A percentile compares a stretch with the other conserved stretches of the same genome.
phyloP scores from a whole-genome alignment of 1,139 yeast genomes.

The Pichia sp. region DNA sequence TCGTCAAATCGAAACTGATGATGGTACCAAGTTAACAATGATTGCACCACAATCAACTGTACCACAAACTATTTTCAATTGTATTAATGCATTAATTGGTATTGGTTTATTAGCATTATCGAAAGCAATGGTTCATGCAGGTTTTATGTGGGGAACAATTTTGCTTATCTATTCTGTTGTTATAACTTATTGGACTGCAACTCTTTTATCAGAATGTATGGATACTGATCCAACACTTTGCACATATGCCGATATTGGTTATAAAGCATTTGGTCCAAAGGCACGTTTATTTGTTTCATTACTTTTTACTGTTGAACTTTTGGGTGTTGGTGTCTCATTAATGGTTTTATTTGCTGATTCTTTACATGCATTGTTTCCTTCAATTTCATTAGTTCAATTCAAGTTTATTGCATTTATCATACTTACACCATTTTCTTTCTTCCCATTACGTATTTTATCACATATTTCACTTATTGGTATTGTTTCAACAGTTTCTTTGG shows the following conservation, averaged over 20 bases:
- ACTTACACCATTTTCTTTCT: slow-evolving; percentile 38
- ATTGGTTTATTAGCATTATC: slow-evolving; percentile 83
- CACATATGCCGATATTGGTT: slow-evolving; percentile 75
- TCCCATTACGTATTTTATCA: slow-evolving; percentile 44
- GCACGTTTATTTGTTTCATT: slow-evolving; percentile 62
- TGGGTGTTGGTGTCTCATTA: slow-evolving; percentile 53
- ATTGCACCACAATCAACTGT: slow-evolving; percentile 85
- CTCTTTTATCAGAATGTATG: slow-evolving; percentile 53
- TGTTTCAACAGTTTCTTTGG: slow-evolving; percentile 38
- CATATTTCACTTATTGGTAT: slow-evolving; percentile 45
- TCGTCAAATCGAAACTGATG: slow-evolving; percentile 61
- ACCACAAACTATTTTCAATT: slow-evolving; percentile 84
- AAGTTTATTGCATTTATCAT: slow-evolving; percentile 38
- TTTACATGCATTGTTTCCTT: slow-evolving; percentile 38
- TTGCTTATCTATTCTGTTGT: slow-evolving; percentile 51
- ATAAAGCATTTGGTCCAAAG: slow-evolving; percentile 32
- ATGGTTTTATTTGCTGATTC: slow-evolving; percentile 53
- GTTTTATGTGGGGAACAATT: slow-evolving; percentile 65
- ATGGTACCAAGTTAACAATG: slow-evolving; percentile 69
- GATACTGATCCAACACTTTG: slow-evolving; percentile 81
- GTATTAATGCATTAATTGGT: slow-evolving; percentile 80
- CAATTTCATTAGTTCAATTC: slow-evolving; percentile 30
- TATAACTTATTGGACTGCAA: slow-evolving; percentile 69
- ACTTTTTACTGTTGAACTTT: slow-evolving; percentile 57
- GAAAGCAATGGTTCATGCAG: slow-evolving; percentile 70